Percentiles rank a stretch among this genome's conserved stretches.
Evolutionary conservation across 768 basidiomycete genomes (phyloP).

Genomic region (Lactarius sp.): DNA sequence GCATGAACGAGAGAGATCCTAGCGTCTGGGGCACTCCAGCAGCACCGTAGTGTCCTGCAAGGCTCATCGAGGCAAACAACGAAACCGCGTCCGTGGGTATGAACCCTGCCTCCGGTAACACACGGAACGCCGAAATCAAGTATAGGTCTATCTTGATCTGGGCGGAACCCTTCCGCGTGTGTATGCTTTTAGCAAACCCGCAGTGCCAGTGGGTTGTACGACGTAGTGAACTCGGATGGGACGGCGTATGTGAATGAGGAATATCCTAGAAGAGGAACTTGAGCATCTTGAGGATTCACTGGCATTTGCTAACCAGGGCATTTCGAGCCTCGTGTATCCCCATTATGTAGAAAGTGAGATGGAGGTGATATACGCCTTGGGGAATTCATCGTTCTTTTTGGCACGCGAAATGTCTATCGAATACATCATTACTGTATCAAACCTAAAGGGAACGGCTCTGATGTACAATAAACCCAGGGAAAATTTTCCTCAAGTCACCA

Average conservation of each 20-base stretch:
- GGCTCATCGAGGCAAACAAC: conserved; percentile 13
- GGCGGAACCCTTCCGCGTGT: neutral
- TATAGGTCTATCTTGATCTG: conserved; percentile 3
- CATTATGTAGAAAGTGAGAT: neutral
- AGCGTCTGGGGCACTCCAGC: neutral
- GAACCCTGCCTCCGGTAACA: conserved; percentile 12
- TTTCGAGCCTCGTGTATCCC: neutral
- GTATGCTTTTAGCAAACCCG: neutral
- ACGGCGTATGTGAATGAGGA: neutral
- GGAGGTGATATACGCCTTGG: neutral
- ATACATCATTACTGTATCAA: neutral
- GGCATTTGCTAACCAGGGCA: neutral
- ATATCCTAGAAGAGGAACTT: neutral
- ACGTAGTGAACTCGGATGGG: neutral
- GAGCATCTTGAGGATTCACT: neutral
- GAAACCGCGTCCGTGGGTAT: conserved; percentile 7
- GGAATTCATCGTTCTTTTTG: neutral
- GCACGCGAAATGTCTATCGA: neutral
- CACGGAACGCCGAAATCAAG: conserved; percentile 6
- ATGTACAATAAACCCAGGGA: too few relatives aligned
- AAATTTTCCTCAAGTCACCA: too few relatives aligned
- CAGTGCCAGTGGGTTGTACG: neutral
- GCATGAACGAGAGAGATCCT: neutral
- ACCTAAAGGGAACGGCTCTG: neutral
- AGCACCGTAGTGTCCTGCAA: neutral